These are phyloP conservation scores for Seiridium unicorne DNA, from an alignment of 2,329 filamentous ascomycete species.

Conservation along the genomic window DNA sequence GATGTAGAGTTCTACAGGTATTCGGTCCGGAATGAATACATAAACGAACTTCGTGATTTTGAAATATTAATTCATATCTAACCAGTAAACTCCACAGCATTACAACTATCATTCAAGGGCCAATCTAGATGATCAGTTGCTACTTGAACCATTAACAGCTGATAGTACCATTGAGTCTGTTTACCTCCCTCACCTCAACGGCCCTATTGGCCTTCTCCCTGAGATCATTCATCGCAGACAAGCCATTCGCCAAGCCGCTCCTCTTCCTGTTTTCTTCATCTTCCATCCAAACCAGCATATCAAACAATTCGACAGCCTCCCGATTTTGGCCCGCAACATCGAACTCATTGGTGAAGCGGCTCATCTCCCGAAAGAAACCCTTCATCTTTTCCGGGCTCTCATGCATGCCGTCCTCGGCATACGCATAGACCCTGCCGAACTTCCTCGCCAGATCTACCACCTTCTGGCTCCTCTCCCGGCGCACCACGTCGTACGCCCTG, in stretches of 20 bases:
- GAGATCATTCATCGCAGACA: background rate
- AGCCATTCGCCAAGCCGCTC: background rate
- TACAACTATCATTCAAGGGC: too few species aligned
- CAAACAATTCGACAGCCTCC: constrained; percentile 16
- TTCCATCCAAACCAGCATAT: background rate
- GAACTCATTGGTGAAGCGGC: constrained; percentile 27
- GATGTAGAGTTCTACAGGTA: too few species aligned
- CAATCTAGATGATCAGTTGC: background rate
- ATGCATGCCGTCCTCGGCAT: constrained; percentile 25
- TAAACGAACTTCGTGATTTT: too few species aligned
- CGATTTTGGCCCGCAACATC: constrained; percentile 27
- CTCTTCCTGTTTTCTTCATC: background rate
- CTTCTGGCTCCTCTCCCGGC: constrained; percentile 26
- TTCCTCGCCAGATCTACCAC: constrained; percentile 27
- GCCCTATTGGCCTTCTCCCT: background rate
- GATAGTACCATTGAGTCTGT: background rate
- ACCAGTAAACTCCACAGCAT: too few species aligned
- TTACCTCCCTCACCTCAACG: background rate
- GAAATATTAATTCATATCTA: too few species aligned
- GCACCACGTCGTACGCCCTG: constrained; percentile 23
- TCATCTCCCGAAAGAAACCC: constrained; percentile 23
- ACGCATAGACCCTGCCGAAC: constrained; percentile 26
- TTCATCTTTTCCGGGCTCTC: constrained; percentile 25
- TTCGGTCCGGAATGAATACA: too few species aligned
- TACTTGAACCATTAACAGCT: background rate